A percentile compares a stretch with the other conserved stretches of the same genome.
phyloP scores from a whole-genome alignment of 2,329 filamentous ascomycete genomes.

The Diaporthe capsici region DNA sequence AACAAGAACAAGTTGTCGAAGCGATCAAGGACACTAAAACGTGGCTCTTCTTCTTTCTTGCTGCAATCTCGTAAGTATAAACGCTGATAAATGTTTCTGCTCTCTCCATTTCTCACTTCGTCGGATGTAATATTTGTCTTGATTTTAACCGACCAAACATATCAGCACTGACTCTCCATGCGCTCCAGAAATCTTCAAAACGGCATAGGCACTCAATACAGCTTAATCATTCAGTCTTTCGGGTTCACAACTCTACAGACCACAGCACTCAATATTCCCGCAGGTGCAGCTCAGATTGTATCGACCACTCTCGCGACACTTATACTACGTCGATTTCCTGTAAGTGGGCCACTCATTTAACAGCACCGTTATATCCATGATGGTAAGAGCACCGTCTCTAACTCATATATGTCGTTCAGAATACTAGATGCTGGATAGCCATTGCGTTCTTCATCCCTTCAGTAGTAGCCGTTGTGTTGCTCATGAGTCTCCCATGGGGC shows the following conservation, averaged over 20 bases:
- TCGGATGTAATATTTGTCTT: neutral
- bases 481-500: constrained; percentile 23
- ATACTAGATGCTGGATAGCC: constrained; percentile 15
- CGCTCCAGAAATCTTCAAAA: constrained; percentile 10
- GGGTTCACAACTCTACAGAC: constrained; percentile 17
- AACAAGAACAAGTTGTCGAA: constrained; percentile 9
- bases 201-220: constrained; percentile 12
- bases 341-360: neutral
- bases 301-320: constrained; percentile 12
- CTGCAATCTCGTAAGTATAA: constrained; percentile 21
- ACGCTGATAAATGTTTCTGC: neutral
- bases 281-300: constrained; percentile 13
- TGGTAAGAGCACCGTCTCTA: neutral
- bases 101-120: too few relatives aligned
- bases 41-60: constrained; percentile 29
- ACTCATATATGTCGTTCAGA: neutral
- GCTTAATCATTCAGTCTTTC: constrained; percentile 27
- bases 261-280: constrained; percentile 20
- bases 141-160: neutral
- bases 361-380: too few relatives aligned
- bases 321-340: constrained; percentile 6
- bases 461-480: neutral
- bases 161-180: neutral
- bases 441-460: constrained; percentile 8
- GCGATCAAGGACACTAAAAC: constrained; percentile 12